A percentile compares a stretch with the other conserved stretches of the same genome.
Conservation (phyloP, 2,329 filamentous ascomycete genomes). For the Exophiala phaeomuriformis region DNA sequence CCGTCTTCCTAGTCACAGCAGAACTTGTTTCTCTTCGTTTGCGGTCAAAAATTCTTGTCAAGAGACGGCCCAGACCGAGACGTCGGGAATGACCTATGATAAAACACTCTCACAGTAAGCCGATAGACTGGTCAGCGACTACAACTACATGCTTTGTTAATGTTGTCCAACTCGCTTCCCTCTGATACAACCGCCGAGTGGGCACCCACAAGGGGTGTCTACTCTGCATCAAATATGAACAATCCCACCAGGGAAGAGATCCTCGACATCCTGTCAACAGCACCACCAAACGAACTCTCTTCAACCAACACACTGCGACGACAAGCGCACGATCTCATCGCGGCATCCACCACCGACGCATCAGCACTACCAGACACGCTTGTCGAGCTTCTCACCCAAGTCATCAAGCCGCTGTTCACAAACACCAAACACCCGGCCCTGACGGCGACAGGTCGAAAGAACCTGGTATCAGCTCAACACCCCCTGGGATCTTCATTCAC, state of each 20-base stretch:
- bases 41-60: no score
- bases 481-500: constrained; percentile 33
- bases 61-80: no score
- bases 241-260: not conserved
- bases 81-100: no score
- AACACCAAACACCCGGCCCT: constrained; percentile 38
- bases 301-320: not conserved
- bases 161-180: no score
- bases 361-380: constrained; percentile 17
- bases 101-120: no score
- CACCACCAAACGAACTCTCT: not conserved
- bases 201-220: no score
- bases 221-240: not conserved
- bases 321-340: constrained; percentile 2
- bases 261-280: not conserved
- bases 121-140: no score
- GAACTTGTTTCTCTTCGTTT: no score
- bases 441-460: constrained; percentile 39
- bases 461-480: constrained; percentile 34
- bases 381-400: constrained; percentile 22
- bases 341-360: not conserved
- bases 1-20: no score
- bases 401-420: constrained; percentile 38
- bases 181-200: no score
- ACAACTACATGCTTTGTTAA: no score